These are phyloP conservation scores for Paecilomyces sp. DNA, from an alignment of 2,329 filamentous ascomycete genomes.

Conservation along the genomic window DNA sequence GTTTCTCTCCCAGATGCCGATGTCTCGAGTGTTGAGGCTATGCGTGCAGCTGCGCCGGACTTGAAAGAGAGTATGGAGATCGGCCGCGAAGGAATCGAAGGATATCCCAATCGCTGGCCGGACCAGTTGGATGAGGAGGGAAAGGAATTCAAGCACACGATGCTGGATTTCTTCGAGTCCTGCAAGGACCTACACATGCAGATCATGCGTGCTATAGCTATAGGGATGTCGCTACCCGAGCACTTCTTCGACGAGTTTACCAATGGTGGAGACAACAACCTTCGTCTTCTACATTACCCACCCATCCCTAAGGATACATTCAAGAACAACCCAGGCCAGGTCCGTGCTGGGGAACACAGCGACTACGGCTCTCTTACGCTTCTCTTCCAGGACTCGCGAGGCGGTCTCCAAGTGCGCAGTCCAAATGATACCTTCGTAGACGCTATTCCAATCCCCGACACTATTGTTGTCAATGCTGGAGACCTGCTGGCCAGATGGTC, in stretches of 20 bases:
- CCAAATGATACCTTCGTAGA: constrained; percentile 74
- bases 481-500: constrained; percentile 83
- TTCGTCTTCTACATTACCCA: constrained; percentile 73
- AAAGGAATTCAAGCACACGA: constrained; percentile 59
- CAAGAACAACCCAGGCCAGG: constrained; percentile 58
- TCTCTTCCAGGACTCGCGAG: constrained; percentile 50
- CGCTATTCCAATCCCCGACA: constrained; percentile 71
- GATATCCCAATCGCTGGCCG: constrained; percentile 73
- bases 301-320: constrained; percentile 60
- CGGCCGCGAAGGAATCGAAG: constrained; percentile 53
- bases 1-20: constrained; percentile 51
- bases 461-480: constrained; percentile 82
- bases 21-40: constrained; percentile 48
- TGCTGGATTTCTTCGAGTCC: constrained; percentile 66
- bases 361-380: constrained; percentile 52
- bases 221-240: constrained; percentile 68
- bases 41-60: constrained; percentile 46
- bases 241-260: constrained; percentile 71
- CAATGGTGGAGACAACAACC: constrained; percentile 60
- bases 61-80: constrained; percentile 57
- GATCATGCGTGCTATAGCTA: constrained; percentile 76
- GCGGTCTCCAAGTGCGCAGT: constrained; percentile 56
- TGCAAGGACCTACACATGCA: constrained; percentile 69
- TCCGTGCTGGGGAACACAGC: constrained; percentile 72
- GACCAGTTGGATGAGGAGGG: constrained; percentile 46